These are phyloP conservation scores for Nakaseomyces uthaithaninus DNA, from an alignment of 1,139 yeast species.

Conservation along the genomic window DNA sequence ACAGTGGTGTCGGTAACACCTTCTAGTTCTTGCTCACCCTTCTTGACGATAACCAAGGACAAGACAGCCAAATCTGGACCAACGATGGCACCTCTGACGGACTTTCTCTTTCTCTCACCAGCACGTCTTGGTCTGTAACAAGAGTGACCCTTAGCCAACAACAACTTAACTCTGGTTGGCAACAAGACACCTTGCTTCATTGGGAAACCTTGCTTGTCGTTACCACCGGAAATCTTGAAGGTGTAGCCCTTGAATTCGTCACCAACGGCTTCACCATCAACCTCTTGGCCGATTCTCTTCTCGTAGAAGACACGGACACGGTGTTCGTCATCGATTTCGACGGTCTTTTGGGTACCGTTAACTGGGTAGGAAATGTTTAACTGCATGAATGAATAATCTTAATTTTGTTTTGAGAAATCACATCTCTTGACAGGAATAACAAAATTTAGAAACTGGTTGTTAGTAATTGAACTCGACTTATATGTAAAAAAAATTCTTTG, in stretches of 20 bases:
- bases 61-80: slow-evolving; percentile 95
- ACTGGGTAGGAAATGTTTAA: slow-evolving; percentile 99
- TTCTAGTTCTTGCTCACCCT: slow-evolving; percentile 91
- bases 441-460: too few relatives aligned
- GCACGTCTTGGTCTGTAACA: slow-evolving; percentile 99
- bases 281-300: slow-evolving; percentile 99
- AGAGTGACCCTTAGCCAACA: slow-evolving; percentile 89
- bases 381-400: slow-evolving; percentile 34
- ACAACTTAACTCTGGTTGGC: slow-evolving; percentile 98
- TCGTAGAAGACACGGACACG: slow-evolving; percentile 98
- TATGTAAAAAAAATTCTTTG: too few relatives aligned
- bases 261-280: slow-evolving; percentile 96
- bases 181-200: slow-evolving; percentile 99
- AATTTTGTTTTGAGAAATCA: not conserved
- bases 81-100: slow-evolving; percentile 99
- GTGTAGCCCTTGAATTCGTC: slow-evolving; percentile 99
- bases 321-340: slow-evolving; percentile 98
- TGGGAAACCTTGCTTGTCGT: slow-evolving; percentile 99
- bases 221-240: slow-evolving; percentile 99
- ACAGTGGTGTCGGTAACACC: slow-evolving; percentile 92
- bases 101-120: slow-evolving; percentile 99
- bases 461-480: too few relatives aligned
- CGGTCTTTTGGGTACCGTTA: slow-evolving; percentile 98
- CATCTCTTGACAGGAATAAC: not conserved
- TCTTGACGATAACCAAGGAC: slow-evolving; percentile 89